Conservation (phyloP, 1,284 basidiomycete genomes). For the Laetiporus sulphureus region DNA sequence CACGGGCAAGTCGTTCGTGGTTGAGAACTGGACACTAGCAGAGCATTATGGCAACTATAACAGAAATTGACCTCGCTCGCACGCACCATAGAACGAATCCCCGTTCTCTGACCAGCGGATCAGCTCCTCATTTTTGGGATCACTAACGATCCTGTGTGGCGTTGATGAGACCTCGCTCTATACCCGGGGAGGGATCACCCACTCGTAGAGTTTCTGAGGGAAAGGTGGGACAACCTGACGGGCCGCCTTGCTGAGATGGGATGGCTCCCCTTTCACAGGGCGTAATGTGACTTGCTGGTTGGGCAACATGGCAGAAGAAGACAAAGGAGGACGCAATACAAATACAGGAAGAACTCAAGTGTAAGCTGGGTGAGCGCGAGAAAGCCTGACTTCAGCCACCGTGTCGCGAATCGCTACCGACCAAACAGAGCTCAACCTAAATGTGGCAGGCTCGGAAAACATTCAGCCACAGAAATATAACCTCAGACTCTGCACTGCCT, state of each 20-base stretch:
- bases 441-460: too few relatives aligned
- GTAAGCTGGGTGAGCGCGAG: background rate
- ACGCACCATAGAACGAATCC: conserved; percentile 51
- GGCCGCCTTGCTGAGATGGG: conserved; percentile 44
- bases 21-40: conserved; percentile 74
- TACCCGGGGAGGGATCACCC: background rate
- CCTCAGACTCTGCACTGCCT: too few relatives aligned
- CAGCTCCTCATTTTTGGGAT: conserved; percentile 73
- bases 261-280: conserved; percentile 31
- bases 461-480: too few relatives aligned
- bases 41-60: conserved; percentile 8
- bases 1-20: conserved; percentile 87
- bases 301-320: conserved; percentile 20
- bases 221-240: conserved; percentile 75
- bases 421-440: background rate
- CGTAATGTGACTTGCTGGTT: conserved; percentile 49
- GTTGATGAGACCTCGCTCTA: background rate
- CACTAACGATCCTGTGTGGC: conserved; percentile 79
- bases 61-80: conserved; percentile 1
- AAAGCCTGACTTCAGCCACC: background rate
- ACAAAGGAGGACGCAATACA: background rate
- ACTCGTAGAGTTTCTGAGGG: conserved; percentile 91
- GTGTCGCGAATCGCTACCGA: background rate
- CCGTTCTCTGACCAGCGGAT: conserved; percentile 90
- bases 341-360: background rate